Evolutionary conservation across 106 monocot species (phyloP).

Genomic region (Chionographis japonica): DNA sequence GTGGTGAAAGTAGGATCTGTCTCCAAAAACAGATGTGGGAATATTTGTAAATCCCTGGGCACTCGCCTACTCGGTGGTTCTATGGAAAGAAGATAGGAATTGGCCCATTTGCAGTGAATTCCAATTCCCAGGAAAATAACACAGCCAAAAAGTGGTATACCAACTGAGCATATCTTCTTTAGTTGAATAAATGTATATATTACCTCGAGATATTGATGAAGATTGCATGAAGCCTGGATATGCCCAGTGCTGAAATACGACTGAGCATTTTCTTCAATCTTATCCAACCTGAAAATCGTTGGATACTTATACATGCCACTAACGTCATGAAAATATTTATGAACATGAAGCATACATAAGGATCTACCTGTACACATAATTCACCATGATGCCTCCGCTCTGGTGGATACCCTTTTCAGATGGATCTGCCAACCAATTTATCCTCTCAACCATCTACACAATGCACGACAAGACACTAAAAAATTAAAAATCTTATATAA

Average conservation of each 20-base stretch:
- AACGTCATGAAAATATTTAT: neutral
- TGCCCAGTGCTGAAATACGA: conserved; percentile 52
- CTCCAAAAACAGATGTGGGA: too few relatives aligned
- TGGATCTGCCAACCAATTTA: conserved; percentile 89
- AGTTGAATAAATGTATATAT: neutral
- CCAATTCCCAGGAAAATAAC: too few relatives aligned
- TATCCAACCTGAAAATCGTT: conserved; percentile 44
- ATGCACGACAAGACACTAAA: neutral
- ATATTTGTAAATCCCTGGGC: too few relatives aligned
- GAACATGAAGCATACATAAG: neutral
- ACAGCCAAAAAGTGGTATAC: too few relatives aligned
- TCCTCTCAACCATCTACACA: conserved; percentile 62
- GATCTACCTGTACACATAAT: conserved; percentile 73
- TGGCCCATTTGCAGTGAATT: too few relatives aligned
- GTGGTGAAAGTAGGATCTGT: too few relatives aligned
- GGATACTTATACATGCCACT: neutral
- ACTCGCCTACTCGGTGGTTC: too few relatives aligned
- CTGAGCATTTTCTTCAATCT: conserved; percentile 71
- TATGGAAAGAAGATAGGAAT: too few relatives aligned
- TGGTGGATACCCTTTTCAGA: conserved; percentile 69
- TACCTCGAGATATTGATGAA: conserved; percentile 44
- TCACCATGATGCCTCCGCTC: conserved; percentile 87
- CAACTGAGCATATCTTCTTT: too few relatives aligned
- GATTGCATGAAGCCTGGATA: conserved; percentile 39
- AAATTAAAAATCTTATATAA: neutral